Conservation (phyloP, 257 asterid genomes). For the Solanum peruvianum region DNA sequence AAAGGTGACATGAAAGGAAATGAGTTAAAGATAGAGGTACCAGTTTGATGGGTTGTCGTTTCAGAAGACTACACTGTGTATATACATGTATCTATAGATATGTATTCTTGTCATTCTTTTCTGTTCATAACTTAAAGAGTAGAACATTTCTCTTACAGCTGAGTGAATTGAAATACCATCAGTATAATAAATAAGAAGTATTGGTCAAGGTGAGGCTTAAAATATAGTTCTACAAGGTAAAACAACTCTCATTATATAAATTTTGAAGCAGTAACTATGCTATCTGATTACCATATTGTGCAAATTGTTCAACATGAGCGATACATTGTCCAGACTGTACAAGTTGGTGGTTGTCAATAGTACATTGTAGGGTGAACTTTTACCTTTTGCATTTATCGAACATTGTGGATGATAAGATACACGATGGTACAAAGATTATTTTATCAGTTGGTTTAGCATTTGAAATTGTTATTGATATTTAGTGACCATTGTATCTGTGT, state of each 20-base stretch:
- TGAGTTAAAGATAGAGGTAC: constrained; percentile 7
- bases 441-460: not conserved
- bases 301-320: not conserved
- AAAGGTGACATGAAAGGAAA: constrained; percentile 20
- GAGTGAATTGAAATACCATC: not conserved
- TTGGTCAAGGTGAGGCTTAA: not conserved
- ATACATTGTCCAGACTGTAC: too few species aligned
- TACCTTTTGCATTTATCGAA: not conserved
- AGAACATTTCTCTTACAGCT: not conserved
- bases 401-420: not conserved
- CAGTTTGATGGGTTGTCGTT: constrained; percentile 1
- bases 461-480: not conserved
- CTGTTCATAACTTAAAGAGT: constrained; percentile 3
- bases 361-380: not conserved
- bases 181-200: not conserved
- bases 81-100: constrained; percentile 23
- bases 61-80: not conserved
- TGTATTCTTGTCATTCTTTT: constrained; percentile 4
- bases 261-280: not conserved
- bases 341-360: not conserved
- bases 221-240: not conserved
- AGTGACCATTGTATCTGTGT: not conserved
- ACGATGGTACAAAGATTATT: not conserved
- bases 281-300: not conserved
- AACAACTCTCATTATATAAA: not conserved